Conservation (phyloP, 805 yeast genomes). For the Middelhovenomyces tepae region DNA sequence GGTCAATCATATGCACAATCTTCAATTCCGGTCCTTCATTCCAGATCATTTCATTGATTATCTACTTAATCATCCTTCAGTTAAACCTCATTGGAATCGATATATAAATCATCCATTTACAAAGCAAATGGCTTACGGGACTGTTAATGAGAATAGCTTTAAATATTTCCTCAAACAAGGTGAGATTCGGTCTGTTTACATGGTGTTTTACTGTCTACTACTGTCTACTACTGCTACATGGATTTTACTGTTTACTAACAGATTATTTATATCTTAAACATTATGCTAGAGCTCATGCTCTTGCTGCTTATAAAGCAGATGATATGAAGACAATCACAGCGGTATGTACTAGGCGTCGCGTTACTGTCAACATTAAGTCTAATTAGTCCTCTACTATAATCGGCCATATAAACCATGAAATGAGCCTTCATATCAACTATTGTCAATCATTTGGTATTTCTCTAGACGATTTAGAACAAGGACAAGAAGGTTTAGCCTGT, state of each 20-base stretch:
- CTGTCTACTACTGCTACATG: conserved; percentile 23
- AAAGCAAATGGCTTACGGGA: conserved; percentile 40
- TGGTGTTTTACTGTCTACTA: too few species aligned
- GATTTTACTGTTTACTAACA: conserved; percentile 35
- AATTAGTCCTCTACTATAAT: conserved; percentile 43
- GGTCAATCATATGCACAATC: conserved; percentile 51
- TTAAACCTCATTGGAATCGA: conserved; percentile 45
- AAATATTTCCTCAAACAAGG: too few species aligned
- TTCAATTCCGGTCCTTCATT: conserved; percentile 25
- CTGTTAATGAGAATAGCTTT: conserved; percentile 43
- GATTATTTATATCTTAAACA: conserved; percentile 64
- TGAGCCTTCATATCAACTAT: conserved; percentile 45
- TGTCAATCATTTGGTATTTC: conserved; percentile 36
- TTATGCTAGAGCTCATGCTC: conserved; percentile 56
- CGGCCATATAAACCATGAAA: conserved; percentile 44
- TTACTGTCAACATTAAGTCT: too few species aligned
- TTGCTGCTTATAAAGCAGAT: conserved; percentile 57
- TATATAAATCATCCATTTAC: conserved; percentile 61
- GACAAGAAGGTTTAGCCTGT: conserved; percentile 49
- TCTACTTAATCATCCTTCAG: conserved; percentile 47
- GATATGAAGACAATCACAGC: conserved; percentile 40
- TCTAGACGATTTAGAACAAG: conserved; percentile 33
- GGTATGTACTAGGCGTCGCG: too few species aligned
- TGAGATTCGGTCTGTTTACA: too few species aligned
- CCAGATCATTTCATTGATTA: conserved; percentile 38